Percentiles rank a stretch among this genome's conserved stretches.
These are phyloP conservation scores for Suhomyces emberorum DNA, from an alignment of 805 yeast species.

Conservation along the genomic window DNA sequence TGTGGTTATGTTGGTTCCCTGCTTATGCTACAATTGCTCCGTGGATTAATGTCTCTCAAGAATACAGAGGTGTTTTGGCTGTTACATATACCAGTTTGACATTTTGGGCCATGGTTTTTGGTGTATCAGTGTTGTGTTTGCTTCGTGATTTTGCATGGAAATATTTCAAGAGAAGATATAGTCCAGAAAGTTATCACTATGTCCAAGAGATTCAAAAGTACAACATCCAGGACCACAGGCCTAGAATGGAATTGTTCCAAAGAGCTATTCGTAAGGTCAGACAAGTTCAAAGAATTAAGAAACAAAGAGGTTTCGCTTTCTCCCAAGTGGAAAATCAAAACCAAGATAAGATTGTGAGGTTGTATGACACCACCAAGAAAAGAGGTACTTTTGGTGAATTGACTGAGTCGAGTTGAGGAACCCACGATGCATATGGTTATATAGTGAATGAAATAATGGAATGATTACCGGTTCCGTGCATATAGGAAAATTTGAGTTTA, in stretches of 20 bases:
- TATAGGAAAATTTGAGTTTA: no score
- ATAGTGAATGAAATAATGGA: no score
- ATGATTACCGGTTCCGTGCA: no score
- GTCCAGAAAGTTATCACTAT: constrained; percentile 88
- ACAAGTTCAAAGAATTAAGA: constrained; percentile 96
- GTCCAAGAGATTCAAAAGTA: constrained; percentile 97
- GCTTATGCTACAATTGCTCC: constrained; percentile 86
- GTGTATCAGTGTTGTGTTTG: constrained; percentile 75
- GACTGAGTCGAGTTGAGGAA: constrained; percentile 1
- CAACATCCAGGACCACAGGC: constrained; percentile 88
- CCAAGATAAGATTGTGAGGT: constrained; percentile 85
- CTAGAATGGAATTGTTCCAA: constrained; percentile 96
- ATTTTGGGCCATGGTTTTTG: constrained; percentile 80
- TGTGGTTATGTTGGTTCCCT: constrained; percentile 89
- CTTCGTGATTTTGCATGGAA: constrained; percentile 92
- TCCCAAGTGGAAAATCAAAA: constrained; percentile 90
- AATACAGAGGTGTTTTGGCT: constrained; percentile 74
- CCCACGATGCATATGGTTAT: no score
- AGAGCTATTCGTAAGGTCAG: constrained; percentile 95
- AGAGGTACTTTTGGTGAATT: constrained; percentile 68
- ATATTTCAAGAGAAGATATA: constrained; percentile 86
- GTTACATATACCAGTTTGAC: constrained; percentile 73
- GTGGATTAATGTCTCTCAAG: constrained; percentile 71
- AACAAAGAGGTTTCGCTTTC: constrained; percentile 97
- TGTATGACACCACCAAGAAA: constrained; percentile 89